Percentiles rank a stretch among this genome's conserved stretches.
phyloP scores from a whole-genome alignment of 148 eudicot species.

The Silene uniflora region DNA sequence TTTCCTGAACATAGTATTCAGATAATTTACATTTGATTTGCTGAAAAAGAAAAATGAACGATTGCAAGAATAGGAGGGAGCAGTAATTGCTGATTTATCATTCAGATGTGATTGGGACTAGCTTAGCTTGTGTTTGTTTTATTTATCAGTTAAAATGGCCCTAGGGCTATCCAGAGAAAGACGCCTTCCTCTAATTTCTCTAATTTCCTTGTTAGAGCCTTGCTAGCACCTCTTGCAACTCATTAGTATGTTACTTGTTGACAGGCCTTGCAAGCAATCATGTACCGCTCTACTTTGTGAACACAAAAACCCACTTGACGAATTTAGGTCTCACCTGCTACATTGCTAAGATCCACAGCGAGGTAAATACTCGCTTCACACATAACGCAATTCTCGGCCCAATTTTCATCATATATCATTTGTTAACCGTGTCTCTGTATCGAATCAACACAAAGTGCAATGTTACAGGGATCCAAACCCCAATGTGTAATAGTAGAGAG shows the following conservation, averaged over 20 bases:
- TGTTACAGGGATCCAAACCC: not conserved
- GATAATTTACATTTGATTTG: too few species aligned
- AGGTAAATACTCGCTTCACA: conserved; percentile 45
- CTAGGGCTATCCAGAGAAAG: not conserved
- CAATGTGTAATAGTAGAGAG: not conserved
- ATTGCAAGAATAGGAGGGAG: too few species aligned
- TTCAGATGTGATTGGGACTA: not conserved
- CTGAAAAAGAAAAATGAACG: too few species aligned
- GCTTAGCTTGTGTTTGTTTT: not conserved
- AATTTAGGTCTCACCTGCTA: conserved; percentile 96
- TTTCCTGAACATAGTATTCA: too few species aligned
- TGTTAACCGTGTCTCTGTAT: not conserved
- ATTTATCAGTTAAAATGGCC: not conserved
- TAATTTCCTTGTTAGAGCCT: not conserved
- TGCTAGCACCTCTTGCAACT: not conserved
- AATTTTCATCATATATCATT: not conserved
- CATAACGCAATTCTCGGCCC: not conserved
- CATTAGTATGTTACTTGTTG: conserved; percentile 4
- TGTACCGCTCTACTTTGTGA: conserved; percentile 85
- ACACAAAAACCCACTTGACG: conserved; percentile 66
- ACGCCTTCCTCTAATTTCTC: not conserved
- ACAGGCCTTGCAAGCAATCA: conserved; percentile 98
- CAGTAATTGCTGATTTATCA: not conserved
- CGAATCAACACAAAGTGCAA: not conserved
- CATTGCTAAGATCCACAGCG: conserved; percentile 97